These are phyloP conservation scores for Bretschneidera sinensis DNA, from an alignment of 345 rosid genomes.

Conservation along the genomic window DNA sequence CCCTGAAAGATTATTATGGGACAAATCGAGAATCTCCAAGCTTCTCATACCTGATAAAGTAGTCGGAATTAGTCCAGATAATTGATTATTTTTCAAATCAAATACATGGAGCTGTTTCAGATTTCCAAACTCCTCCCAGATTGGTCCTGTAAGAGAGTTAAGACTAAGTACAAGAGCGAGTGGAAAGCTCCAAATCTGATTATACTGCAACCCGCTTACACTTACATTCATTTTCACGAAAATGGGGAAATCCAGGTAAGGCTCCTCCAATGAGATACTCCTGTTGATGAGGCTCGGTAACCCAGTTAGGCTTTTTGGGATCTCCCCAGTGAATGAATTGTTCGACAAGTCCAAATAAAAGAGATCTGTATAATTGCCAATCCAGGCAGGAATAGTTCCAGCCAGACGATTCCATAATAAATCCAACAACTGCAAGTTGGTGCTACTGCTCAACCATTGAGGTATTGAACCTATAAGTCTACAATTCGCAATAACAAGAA, in stretches of 20 bases:
- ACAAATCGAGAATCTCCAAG: slow-evolving; percentile 52
- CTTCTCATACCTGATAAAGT: slow-evolving; percentile 42
- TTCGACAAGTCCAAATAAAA: slow-evolving; percentile 73
- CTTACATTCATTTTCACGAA: slow-evolving; percentile 50
- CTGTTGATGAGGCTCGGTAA: slow-evolving; percentile 41
- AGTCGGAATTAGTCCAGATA: slow-evolving; percentile 44
- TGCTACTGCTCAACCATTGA: slow-evolving; percentile 49
- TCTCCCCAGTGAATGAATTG: slow-evolving; percentile 50
- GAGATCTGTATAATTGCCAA: slow-evolving; percentile 36
- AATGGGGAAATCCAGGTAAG: slow-evolving; percentile 56
- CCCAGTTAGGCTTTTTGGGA: slow-evolving; percentile 46
- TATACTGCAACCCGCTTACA: slow-evolving; percentile 49
- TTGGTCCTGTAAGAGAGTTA: slow-evolving; percentile 38
- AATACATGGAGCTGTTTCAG: slow-evolving; percentile 45
- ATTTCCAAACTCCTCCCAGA: slow-evolving; percentile 54
- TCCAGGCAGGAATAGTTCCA: slow-evolving; percentile 52
- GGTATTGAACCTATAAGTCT: slow-evolving; percentile 60
- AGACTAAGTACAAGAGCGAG: slow-evolving; percentile 37
- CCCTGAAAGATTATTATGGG: slow-evolving; percentile 38
- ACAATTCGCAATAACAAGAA: slow-evolving; percentile 58
- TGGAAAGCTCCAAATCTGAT: slow-evolving; percentile 46
- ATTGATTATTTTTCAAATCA: slow-evolving; percentile 34
- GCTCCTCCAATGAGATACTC: slow-evolving; percentile 41
- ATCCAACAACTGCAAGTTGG: slow-evolving; percentile 66
- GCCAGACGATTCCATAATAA: slow-evolving; percentile 67